A percentile compares a stretch with the other conserved stretches of the same genome.
phyloP scores from a whole-genome alignment of 2,329 filamentous ascomycete species.

The Eutypa lata region DNA sequence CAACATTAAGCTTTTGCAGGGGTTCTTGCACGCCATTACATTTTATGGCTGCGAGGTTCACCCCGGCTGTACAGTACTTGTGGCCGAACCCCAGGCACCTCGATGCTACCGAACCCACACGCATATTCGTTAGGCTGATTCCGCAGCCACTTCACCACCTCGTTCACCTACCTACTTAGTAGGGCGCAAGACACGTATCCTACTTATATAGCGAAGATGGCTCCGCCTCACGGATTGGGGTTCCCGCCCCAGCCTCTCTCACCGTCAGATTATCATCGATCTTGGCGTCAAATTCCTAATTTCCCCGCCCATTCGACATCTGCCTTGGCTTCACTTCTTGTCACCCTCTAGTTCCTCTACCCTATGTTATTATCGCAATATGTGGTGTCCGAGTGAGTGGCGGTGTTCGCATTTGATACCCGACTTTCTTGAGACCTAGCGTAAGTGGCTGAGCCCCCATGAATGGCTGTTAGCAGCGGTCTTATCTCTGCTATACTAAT shows the following conservation, averaged over 20 bases:
- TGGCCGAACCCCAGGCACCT: slow-evolving; percentile 43
- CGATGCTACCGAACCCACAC: slow-evolving; percentile 45
- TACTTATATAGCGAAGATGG: slow-evolving; percentile 46
- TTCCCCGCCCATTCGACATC: slow-evolving; percentile 42
- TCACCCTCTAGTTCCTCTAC: slow-evolving; percentile 39
- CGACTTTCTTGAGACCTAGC: too few relatives aligned
- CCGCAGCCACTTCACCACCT: slow-evolving; percentile 48
- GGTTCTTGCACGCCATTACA: too few relatives aligned
- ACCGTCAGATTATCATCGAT: slow-evolving; percentile 44
- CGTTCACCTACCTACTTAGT: slow-evolving; percentile 49
- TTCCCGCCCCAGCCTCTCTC: slow-evolving; percentile 47
- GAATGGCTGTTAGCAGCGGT: too few relatives aligned
- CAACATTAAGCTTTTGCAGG: too few relatives aligned
- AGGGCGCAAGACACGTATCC: slow-evolving; percentile 54
- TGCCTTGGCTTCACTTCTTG: slow-evolving; percentile 43
- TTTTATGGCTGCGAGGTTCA: too few relatives aligned
- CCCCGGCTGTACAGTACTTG: slow-evolving; percentile 44
- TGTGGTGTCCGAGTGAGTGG: too few relatives aligned
- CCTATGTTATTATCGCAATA: too few relatives aligned
- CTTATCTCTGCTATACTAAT: too few relatives aligned
- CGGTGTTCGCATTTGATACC: too few relatives aligned
- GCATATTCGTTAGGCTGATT: slow-evolving; percentile 48
- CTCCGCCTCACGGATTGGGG: slow-evolving; percentile 48
- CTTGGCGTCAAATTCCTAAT: slow-evolving; percentile 39
- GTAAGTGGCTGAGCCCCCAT: too few relatives aligned